Base-by-base conservation (phyloP, 2,329 filamentous ascomycete genomes). In the Ceratocystis harringtonii region DNA sequence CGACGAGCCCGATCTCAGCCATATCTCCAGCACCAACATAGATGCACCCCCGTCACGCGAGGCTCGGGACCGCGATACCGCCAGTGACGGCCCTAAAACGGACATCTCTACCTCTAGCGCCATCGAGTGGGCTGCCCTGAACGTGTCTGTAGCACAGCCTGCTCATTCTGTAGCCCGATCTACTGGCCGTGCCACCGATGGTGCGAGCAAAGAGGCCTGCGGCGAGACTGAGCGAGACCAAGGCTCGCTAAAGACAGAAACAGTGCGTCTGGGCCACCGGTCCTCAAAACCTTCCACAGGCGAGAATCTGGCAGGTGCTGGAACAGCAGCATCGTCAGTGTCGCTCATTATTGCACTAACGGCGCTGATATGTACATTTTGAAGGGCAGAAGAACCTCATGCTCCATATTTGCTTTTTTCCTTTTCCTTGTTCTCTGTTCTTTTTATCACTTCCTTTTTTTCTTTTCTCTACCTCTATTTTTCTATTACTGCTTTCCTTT, bases 311-410 rank as follows among this genome's bases (percentile, higher is more conserved):
- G 45, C 57, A 15, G 58, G 64, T n/a, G 64, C 44, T 8, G 58
- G 58, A 15, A 62, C 44, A 58, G 66, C 66, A 8, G 66, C 66
- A 28, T 67, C 66, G 10, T 67, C 66, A 43, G 66, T 67, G 2
- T 67, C 66, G 8, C 57, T 67, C 50, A 62, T 67, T 10, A 67
- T 67, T 60, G 66, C 66, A 7, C 48, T 67, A 63, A 65, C 66
- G 28, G 66, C 61, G 22, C 17, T 67, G 66, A 67, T 67, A 62
- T 67, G 66, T 65, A 60, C 62, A 30, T 65, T 65, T 62, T 67
- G 48, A 61, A 65, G 28, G 28, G 19, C 25, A n/a, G 25, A 19
- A 28, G 19, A 5, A 12, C 7, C 17, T 61, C 7, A 1, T 25
- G 22, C 1, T 25, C n/a, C 22, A 36, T 58, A 12, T 65, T 12